A percentile compares a stretch with the other conserved stretches of the same genome.
These are phyloP conservation scores for Suillus subluteus DNA, from an alignment of 768 basidiomycete species.

Conservation along the genomic window DNA sequence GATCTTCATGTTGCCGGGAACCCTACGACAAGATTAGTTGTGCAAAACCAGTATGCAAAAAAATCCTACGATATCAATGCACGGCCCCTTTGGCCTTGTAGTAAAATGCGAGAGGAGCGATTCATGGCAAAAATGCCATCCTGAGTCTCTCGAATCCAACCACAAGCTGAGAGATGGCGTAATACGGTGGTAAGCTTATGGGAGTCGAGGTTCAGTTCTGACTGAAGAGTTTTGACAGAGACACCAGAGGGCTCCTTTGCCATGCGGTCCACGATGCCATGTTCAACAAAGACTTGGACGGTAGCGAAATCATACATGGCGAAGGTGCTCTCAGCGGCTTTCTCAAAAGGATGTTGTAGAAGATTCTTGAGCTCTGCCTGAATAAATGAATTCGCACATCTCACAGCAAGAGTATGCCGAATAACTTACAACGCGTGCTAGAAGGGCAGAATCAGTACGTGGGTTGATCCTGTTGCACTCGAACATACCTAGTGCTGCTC, in stretches of 20 bases:
- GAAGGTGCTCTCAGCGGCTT: constrained; percentile 7
- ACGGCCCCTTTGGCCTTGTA: constrained; percentile 19
- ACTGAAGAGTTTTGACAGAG: constrained; percentile 18
- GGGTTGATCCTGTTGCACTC: neutral
- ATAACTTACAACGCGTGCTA: constrained; percentile 1
- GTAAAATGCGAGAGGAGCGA: constrained; percentile 21
- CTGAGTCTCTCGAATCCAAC: constrained; percentile 25
- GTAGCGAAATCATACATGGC: constrained; percentile 22
- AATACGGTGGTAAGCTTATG: constrained; percentile 20
- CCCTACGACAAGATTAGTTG: constrained; percentile 11
- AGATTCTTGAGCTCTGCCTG: constrained; percentile 11
- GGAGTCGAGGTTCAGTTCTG: constrained; percentile 19
- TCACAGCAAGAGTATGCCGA: neutral
- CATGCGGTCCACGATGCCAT: constrained; percentile 22
- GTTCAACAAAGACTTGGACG: constrained; percentile 21
- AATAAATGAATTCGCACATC: neutral
- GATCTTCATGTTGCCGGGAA: constrained; percentile 17
- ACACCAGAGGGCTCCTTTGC: constrained; percentile 20
- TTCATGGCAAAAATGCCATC: constrained; percentile 23
- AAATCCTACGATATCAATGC: constrained; percentile 19
- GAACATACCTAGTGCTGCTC: constrained; percentile 2
- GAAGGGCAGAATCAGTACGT: neutral
- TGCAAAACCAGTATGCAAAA: neutral
- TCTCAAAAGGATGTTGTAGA: constrained; percentile 11
- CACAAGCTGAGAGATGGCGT: constrained; percentile 20